Evolutionary conservation across 2,329 filamentous ascomycete genomes (phyloP).

Genomic region (Akanthomyces lecanii): DNA sequence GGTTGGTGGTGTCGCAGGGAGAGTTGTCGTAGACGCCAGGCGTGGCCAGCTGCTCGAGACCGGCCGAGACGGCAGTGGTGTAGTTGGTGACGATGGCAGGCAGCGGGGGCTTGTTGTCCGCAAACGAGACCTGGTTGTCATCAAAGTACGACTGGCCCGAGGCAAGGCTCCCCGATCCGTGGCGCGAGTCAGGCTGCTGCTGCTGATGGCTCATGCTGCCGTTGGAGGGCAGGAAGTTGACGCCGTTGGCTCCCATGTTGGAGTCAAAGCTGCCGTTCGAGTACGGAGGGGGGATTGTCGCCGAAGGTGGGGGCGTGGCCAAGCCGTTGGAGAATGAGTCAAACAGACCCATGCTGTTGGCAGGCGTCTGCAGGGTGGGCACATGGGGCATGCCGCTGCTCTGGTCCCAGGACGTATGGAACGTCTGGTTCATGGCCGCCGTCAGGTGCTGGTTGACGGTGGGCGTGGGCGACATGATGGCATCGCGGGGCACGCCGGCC

Average conservation of each 20-base stretch:
- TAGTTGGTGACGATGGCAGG: constrained; percentile 29
- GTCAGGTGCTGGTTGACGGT: constrained; percentile 47
- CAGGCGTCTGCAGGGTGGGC: constrained; percentile 31
- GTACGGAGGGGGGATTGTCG: constrained; percentile 45
- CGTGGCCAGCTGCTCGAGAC: constrained; percentile 31
- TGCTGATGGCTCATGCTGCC: constrained; percentile 21
- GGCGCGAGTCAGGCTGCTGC: constrained; percentile 17
- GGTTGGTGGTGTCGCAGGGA: constrained; percentile 27
- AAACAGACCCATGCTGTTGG: constrained; percentile 38
- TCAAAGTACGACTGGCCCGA: constrained; percentile 32
- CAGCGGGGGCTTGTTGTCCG: constrained; percentile 33
- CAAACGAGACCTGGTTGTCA: constrained; percentile 26
- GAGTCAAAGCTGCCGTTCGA: constrained; percentile 43
- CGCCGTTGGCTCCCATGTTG: constrained; percentile 27
- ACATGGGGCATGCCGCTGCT: constrained; percentile 29
- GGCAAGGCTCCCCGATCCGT: constrained; percentile 21
- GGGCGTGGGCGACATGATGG: constrained; percentile 52
- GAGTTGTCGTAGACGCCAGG: constrained; percentile 34
- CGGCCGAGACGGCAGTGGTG: constrained; percentile 27
- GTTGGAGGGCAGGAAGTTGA: constrained; percentile 29
- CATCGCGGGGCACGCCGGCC: constrained; percentile 34
- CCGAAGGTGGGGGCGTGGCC: constrained; percentile 54
- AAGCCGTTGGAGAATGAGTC: constrained; percentile 51
- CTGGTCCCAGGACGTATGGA: constrained; percentile 46
- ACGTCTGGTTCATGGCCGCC: constrained; percentile 55